Evolutionary conservation across 169 alveolate genomes (phyloP), one percentile per base, ranked within the genome.

Genomic region (Cryptosporidium baileyi): DNA sequence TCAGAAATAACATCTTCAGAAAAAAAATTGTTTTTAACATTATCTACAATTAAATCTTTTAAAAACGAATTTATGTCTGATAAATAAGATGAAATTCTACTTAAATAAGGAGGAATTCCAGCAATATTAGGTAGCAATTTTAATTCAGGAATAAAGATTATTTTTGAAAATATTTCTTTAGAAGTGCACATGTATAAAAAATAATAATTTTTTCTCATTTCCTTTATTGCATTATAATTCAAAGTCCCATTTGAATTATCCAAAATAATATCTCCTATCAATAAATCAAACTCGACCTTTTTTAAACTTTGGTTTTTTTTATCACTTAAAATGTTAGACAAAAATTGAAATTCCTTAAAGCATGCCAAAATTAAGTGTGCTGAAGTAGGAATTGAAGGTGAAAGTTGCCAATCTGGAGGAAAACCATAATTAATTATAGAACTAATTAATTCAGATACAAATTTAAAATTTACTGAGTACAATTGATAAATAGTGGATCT

Each of bases 381-480:
- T 24, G 85, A 74, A 2, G 85, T 38, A 28, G 85, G 67, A 32
- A 74, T 22, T 8, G 85, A 40, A 5, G 26, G 52, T 13, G 85
- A 74, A 54, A 74, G 60, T 47, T 74, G 85, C 85, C 85, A 74
- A 8, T 74, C 74, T 40, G 85, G 67, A 22, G 85, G 85, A 5
- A 49, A 67, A 4, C 85, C 85, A 54, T 54, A 36, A 38, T 38
- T 7, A 11, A 74, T 74, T 11, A 74, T 74, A n/a, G 52, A 52
- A n/a, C 9, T 26, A 15, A 74, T 36, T 34, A 74, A 19, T 7
- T 38, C 40, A 54, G n/a, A 34, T 13, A 36, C 85, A n/a, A 24
- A 52, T 40, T 61, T 74, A 15, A 38, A 57, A 30, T 74, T 51
- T 0, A 57, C 8, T 36, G 17, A 38, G 22, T 24, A 22, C 24